These are phyloP conservation scores for Cercophora scortea DNA, from an alignment of 495 filamentous ascomycete species.

Conservation along the genomic window DNA sequence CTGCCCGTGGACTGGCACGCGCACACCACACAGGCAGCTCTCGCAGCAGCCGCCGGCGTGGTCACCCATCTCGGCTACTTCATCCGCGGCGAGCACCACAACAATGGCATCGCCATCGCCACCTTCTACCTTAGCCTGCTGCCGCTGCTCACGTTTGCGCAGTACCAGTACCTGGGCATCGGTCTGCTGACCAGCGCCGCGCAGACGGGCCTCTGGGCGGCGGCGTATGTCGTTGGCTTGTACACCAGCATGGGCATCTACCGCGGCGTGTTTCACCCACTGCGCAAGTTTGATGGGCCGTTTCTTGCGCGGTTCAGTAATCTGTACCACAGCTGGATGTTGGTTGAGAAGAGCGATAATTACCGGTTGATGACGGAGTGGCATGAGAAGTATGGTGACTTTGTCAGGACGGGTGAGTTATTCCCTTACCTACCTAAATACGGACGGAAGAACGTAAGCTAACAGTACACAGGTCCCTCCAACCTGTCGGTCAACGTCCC, in stretches of 20 bases:
- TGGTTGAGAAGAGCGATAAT: constrained; percentile 3
- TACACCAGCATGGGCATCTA: constrained; percentile 4
- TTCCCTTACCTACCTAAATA: too few species aligned
- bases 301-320: constrained; percentile 3
- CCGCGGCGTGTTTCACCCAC: constrained; percentile 3
- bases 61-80: constrained; percentile 2
- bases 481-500: constrained; percentile 4
- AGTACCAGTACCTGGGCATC: neutral
- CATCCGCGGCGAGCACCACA: constrained; percentile 7
- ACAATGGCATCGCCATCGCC: neutral
- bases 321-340: constrained; percentile 6
- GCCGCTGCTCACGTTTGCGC: neutral
- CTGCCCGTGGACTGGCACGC: neutral
- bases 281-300: constrained; percentile 2
- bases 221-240: neutral
- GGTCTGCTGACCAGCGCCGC: neutral
- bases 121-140: neutral
- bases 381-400: constrained; percentile 1
- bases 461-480: neutral
- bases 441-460: too few species aligned
- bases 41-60: constrained; percentile 1
- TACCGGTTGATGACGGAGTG: constrained; percentile 5
- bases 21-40: neutral
- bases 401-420: neutral
- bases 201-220: neutral